Percentiles rank a stretch among this genome's conserved stretches.
These are phyloP conservation scores for Fusarium poae DNA, from an alignment of 2,329 filamentous ascomycete species.

Conservation along the genomic window DNA sequence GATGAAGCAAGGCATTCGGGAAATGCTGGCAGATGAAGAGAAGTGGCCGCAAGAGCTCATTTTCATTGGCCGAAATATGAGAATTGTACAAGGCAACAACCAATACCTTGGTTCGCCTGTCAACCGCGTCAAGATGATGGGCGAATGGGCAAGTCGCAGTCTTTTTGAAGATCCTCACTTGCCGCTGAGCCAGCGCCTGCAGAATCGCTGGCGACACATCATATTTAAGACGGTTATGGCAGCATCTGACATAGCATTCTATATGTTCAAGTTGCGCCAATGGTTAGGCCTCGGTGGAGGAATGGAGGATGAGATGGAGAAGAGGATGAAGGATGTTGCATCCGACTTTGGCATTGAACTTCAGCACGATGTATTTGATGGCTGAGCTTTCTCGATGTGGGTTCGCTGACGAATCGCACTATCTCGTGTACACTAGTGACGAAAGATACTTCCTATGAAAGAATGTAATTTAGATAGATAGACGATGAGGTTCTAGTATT, in stretches of 20 bases:
- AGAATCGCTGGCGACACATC: conserved; percentile 80
- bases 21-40: conserved; percentile 84
- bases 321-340: conserved; percentile 86
- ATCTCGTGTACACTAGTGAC: conserved; percentile 28
- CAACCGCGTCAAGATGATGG: conserved; percentile 94
- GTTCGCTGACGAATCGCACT: neutral
- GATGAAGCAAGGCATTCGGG: conserved; percentile 76
- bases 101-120: conserved; percentile 90
- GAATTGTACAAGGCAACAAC: conserved; percentile 94
- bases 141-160: conserved; percentile 86
- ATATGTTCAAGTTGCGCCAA: conserved; percentile 82
- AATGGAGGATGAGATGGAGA: conserved; percentile 95
- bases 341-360: conserved; percentile 93
- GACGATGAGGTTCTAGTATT: conserved; percentile 21
- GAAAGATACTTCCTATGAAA: conserved; percentile 11
- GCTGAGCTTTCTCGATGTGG: conserved; percentile 59
- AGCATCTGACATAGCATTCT: conserved; percentile 84
- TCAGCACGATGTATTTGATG: conserved; percentile 89
- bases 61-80: conserved; percentile 91
- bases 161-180: conserved; percentile 81
- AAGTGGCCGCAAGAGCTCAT: conserved; percentile 92
- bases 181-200: conserved; percentile 70
- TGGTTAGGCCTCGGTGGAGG: conserved; percentile 80
- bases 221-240: conserved; percentile 85
- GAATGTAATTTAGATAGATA: conserved; percentile 31